These are phyloP conservation scores for Saccharomyces pastorianus DNA, from an alignment of 1,139 yeast genomes.

Conservation along the genomic window DNA sequence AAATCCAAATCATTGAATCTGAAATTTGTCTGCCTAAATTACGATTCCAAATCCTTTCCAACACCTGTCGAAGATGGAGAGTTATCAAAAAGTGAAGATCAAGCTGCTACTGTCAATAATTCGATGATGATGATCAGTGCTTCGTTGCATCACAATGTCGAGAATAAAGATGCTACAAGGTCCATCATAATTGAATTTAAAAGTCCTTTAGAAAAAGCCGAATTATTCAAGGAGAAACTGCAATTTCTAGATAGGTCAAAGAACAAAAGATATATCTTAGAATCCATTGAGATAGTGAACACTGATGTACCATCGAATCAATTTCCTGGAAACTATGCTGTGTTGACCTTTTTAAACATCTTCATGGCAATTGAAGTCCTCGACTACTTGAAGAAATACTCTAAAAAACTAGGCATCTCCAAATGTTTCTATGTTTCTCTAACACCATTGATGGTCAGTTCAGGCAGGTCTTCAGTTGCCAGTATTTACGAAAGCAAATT, in stretches of 20 bases:
- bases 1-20: slow-evolving; percentile 42
- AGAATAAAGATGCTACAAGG: slow-evolving; percentile 24
- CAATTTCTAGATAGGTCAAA: slow-evolving; percentile 19
- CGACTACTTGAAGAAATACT: slow-evolving; percentile 48
- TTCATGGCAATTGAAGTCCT: slow-evolving; percentile 79
- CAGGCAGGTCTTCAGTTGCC: slow-evolving; percentile 22
- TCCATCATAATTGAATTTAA: slow-evolving; percentile 13
- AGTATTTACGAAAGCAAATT: slow-evolving; percentile 5
- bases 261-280: slow-evolving; percentile 54
- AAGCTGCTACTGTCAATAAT: background rate
- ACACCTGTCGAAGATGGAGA: slow-evolving; percentile 8
- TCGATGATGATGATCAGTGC: background rate
- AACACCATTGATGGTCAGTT: background rate
- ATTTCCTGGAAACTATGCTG: slow-evolving; percentile 49
- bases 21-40: slow-evolving; percentile 61
- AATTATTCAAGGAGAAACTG: slow-evolving; percentile 47
- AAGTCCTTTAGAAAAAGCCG: slow-evolving; percentile 9
- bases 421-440: slow-evolving; percentile 54
- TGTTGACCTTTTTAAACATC: slow-evolving; percentile 71
- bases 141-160: background rate
- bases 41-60: slow-evolving; percentile 18
- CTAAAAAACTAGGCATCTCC: slow-evolving; percentile 42
- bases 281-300: slow-evolving; percentile 54
- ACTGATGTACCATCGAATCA: slow-evolving; percentile 28
- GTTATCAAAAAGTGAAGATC: slow-evolving; percentile 46